Evolutionary conservation across 345 rosid species (phyloP), one percentile per base, ranked within the genome.

Genomic region (Triadica sebifera): DNA sequence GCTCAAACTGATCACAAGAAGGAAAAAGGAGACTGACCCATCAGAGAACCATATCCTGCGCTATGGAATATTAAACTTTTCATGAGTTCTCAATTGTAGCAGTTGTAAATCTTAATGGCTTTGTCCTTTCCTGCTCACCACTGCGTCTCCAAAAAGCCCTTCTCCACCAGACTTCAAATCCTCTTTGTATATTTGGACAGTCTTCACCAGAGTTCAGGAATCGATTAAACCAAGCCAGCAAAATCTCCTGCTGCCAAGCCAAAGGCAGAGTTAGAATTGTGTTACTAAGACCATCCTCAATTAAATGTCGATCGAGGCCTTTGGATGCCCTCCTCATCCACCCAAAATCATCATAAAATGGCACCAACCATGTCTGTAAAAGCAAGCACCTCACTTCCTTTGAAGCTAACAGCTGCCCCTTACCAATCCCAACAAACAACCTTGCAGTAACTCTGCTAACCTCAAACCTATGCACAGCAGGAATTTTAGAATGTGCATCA

Each of bases 81-180:
- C 70, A 84, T 9, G 75, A 77, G 73, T 87, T 85, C 65, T 87
- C 90, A 34, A 80, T 71, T 57, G 81, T 80, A 71, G 89, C 84
- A 37, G 90, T 56, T 16, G 84, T 80, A 67, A 90, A 71, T 82
- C 89, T 86, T 41, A 96, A 73, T 53, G 85, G 85, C 75, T 80
- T 78, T 37, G 87, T 82, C 49, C 74, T 89, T 82, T 85, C 89
- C 61, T 81, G 90, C 79, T 91, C 91, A 41, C 86, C 89, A 70
- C 62, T 87, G 66, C 92, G 86, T 81, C 88, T 85, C 96, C 97
- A 90, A 69, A 96, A 96, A 1, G 96, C 94, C 78, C 99, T 84
- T 82, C 94, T 87, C 99, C 99, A 96, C 99, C 99, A 96, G 62
- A 96, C 85, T 74, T 96, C 98, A 46, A 96, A 96, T 12, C 97